Conservation (phyloP, 148 eudicot genomes). For the Pouteria glomerata region DNA sequence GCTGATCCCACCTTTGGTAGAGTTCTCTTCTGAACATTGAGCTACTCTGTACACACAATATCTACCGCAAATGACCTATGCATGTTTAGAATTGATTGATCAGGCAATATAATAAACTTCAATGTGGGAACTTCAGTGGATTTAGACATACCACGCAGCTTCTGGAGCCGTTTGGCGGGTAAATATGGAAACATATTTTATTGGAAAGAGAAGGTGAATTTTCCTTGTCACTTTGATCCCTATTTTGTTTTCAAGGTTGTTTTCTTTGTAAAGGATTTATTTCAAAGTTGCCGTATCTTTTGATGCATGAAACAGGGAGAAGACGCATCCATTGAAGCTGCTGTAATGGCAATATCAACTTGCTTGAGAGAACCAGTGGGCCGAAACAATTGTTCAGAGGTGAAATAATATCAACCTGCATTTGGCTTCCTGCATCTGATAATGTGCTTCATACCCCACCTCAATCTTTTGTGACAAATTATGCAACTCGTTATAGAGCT, state of each 20-base stretch:
- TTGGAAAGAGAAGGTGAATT: constrained; percentile 87
- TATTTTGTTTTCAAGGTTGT: neutral
- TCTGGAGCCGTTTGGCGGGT: constrained; percentile 94
- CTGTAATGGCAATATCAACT: constrained; percentile 76
- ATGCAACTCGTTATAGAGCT: neutral
- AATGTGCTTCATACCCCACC: neutral
- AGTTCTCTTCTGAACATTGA: neutral
- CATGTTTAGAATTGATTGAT: neutral
- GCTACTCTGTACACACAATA: neutral
- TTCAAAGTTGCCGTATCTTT: neutral
- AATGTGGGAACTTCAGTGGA: constrained; percentile 83
- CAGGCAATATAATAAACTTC: constrained; percentile 86
- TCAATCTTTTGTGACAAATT: neutral
- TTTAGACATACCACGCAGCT: constrained; percentile 83
- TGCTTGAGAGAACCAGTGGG: constrained; percentile 89
- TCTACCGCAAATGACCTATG: neutral
- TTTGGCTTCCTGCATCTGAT: no score
- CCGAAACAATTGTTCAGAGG: constrained; percentile 78
- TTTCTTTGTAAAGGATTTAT: neutral
- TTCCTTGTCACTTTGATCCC: neutral
- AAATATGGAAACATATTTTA: constrained; percentile 89
- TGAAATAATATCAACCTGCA: constrained; percentile 28
- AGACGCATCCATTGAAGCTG: constrained; percentile 92
- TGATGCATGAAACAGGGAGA: constrained; percentile 51
- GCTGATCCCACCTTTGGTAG: constrained; percentile 96